Conservation (phyloP, 306 rosid genomes). For the Heteromeles arbutifolia region DNA sequence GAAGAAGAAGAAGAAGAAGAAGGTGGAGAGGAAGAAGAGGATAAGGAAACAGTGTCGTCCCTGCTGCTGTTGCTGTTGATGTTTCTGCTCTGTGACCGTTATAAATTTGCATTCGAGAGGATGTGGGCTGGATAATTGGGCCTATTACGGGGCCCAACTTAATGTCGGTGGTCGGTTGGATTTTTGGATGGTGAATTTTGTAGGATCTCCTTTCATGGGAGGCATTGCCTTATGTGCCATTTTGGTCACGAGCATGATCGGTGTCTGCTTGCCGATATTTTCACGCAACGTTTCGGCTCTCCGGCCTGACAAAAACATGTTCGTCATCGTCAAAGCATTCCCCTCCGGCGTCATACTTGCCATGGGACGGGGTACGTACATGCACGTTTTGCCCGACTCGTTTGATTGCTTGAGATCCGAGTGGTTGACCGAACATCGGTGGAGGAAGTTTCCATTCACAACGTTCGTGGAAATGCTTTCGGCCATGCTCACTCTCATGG, state of each 20-base stretch:
- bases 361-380: slow-evolving; percentile 36
- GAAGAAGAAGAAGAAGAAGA: not conserved
- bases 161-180: not conserved
- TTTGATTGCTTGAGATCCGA: slow-evolving; percentile 27
- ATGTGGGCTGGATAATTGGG: not conserved
- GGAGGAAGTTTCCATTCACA: slow-evolving; percentile 57
- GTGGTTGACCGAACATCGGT: slow-evolving; percentile 50
- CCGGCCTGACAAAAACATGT: slow-evolving; percentile 33
- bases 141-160: not conserved
- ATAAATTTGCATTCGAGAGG: too few relatives aligned
- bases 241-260: slow-evolving; percentile 37
- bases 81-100: not conserved
- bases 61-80: not conserved
- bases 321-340: slow-evolving; percentile 48
- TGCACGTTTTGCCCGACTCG: slow-evolving; percentile 72
- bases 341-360: slow-evolving; percentile 68
- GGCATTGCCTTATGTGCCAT: slow-evolving; percentile 38
- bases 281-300: slow-evolving; percentile 36
- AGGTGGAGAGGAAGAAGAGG: not conserved
- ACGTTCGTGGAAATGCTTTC: slow-evolving; percentile 54
- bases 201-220: too few relatives aligned
- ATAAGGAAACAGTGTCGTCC: not conserved
- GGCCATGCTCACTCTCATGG: slow-evolving; percentile 42
- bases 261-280: slow-evolving; percentile 35
- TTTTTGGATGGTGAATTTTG: not conserved